Evolutionary conservation across 352 stramenopile genomes (phyloP), one percentile per base, ranked within the genome.

Genomic region (Pythium sp.): DNA sequence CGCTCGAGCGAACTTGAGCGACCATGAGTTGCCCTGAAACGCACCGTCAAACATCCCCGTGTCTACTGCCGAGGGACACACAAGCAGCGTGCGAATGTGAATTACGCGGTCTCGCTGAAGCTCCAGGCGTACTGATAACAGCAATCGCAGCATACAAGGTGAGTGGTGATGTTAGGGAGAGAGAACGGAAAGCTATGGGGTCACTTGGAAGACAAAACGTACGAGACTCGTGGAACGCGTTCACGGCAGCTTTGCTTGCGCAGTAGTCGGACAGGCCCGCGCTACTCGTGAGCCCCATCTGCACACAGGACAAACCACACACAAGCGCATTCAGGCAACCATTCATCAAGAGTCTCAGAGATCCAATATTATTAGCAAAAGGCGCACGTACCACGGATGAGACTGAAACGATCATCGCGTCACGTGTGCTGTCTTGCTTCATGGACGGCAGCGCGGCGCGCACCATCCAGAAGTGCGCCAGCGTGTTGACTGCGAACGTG

Each of bases 31-130:
- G 12, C 76, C 78, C 30, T 74, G 38, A 49, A 89, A 74, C 41
- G 78, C 79, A 0, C 87, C 86, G 6, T 69, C 70, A 65, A 95
- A 95, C 87, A 95, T 95, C 9, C 83, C 82, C 32, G 84, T 94
- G 59, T 89, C 73, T 32, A 95, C 77, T 28, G 75, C 82, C 46
- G 79, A 85, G 22, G 87, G 87, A 30, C 86, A 95, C 26, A 92
- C 84, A 46, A 95, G 66, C 60, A 95, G 74, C 63, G 82, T 93
- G 60, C 72, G 76, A 63, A 95, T 81, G 51, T 84, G 77, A 46
- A 61, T 73, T 62, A 84, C 62, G 38, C 78, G 75, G 65, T 91
- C 77, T 7, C 74, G 79, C 75, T 81, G 86, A 20, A 94, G 72
- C 72, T 95, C 87, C 74, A 95, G 70, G 0, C 83, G 83, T 28